Base-by-base conservation (phyloP, 2,329 filamentous ascomycete genomes). In the Metarhizium album region DNA sequence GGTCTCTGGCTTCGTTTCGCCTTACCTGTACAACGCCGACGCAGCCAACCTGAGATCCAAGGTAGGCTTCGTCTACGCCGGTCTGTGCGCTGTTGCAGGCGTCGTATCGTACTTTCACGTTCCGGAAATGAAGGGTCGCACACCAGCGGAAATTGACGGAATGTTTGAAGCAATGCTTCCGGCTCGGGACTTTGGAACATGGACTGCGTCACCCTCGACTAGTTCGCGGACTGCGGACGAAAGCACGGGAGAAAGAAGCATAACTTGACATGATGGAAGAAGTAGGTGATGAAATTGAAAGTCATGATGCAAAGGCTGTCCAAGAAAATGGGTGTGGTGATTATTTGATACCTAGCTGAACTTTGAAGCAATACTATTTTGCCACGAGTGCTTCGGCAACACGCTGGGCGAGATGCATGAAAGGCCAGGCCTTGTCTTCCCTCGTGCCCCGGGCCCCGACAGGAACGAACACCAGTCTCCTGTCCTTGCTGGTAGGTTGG, bases 111-210 rank as follows among this genome's bases (percentile, higher is more conserved):
- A 67, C 63, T 61, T 68, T 11, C 63, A 65, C 27, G 63, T 80
- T 1, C 77, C 78, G 0, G 77, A 81, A 57, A 79, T 76, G 66
- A 74, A 73, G 60, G 73, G 71, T 3, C 60, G 73, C 27, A 72
- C 61, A 2, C 62, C 70, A 0, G 63, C 64, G 33, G 73, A 78
- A 55, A 73, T 80, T 52, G 75, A 79, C 59, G 54, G 54, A 46
- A 64, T 65, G 64, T 67, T 65, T 53, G 61, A 62, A 37, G 35
- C 55, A 31, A 53, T 50, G 22, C 48, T 67, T 2, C 51, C 58
- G 4, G 53, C 64, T 14, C 51, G 59, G 40, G 29, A 59, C 20
- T 67, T 67, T 38, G 8, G 27, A 22, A 18, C 33, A 3, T 53
- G 51, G 51, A 18, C 40, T 13, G 33, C 27, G 4, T 16, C 45